phyloP scores from a whole-genome alignment of 2,329 filamentous ascomycete species.

The Phyllosticta citrichinensis region DNA sequence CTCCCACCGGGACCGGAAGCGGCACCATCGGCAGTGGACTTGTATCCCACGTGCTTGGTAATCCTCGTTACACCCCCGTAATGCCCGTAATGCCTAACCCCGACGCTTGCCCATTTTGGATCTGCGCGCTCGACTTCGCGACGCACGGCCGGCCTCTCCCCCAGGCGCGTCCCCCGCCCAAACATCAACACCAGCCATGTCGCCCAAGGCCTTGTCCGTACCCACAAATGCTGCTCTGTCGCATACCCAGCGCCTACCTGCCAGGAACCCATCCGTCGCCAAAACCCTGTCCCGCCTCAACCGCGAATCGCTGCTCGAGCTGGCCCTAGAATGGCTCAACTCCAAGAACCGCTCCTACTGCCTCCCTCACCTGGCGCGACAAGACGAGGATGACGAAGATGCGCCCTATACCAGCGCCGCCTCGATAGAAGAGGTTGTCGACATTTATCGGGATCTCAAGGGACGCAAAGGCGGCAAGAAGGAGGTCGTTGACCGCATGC shows the following conservation, averaged over 20 bases:
- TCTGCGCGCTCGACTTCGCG: not conserved
- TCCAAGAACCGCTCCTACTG: conserved; percentile 52
- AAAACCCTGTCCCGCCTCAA: conserved; percentile 62
- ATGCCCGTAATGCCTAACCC: not conserved
- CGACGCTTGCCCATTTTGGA: not conserved
- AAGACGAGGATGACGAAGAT: conserved; percentile 40
- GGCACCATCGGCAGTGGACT: not conserved
- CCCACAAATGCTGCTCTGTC: conserved; percentile 63
- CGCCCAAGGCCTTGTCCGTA: conserved; percentile 41
- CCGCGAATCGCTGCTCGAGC: conserved; percentile 58
- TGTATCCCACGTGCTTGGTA: not conserved
- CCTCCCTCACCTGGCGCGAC: conserved; percentile 45
- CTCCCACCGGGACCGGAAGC: not conserved
- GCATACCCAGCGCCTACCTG: conserved; percentile 58
- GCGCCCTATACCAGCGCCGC: conserved; percentile 60
- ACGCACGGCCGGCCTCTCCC: not conserved
- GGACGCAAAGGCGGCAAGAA: conserved; percentile 41
- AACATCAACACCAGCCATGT: conserved; percentile 5
- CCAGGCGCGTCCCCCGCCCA: too few relatives aligned
- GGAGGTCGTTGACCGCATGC: conserved; percentile 45
- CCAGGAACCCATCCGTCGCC: conserved; percentile 52
- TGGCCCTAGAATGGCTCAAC: conserved; percentile 70
- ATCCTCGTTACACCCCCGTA: not conserved
- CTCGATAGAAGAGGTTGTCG: conserved; percentile 56
- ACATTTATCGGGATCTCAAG: conserved; percentile 32